These are phyloP conservation scores for Rhodotorula mucilaginosa DNA, from an alignment of 1,284 basidiomycete genomes.

Conservation along the genomic window DNA sequence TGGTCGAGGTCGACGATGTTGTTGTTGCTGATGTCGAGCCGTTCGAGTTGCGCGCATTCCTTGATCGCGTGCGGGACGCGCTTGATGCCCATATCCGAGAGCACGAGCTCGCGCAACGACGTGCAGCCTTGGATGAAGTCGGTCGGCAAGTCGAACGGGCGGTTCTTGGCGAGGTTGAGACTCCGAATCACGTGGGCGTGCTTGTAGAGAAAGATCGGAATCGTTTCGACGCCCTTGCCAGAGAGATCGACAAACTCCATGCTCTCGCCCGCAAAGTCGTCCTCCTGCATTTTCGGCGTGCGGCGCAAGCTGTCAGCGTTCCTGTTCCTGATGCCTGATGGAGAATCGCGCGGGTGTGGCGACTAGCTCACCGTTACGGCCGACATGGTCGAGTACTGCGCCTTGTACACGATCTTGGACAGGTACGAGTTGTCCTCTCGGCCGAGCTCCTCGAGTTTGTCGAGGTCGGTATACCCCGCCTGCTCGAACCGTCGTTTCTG, in stretches of 20 bases:
- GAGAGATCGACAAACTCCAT: slow-evolving; percentile 84
- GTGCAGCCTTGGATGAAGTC: slow-evolving; percentile 94
- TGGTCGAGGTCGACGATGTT: slow-evolving; percentile 86
- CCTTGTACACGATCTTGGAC: slow-evolving; percentile 70
- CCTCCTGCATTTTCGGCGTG: slow-evolving; percentile 50
- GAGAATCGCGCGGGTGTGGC: no score
- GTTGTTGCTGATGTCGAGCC: slow-evolving; percentile 90
- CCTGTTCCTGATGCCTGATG: no score
- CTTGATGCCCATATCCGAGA: slow-evolving; percentile 94
- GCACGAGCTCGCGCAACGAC: slow-evolving; percentile 75
- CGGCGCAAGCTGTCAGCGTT: background rate
- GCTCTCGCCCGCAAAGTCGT: slow-evolving; percentile 69
- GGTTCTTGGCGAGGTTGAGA: slow-evolving; percentile 89
- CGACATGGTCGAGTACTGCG: slow-evolving; percentile 46
- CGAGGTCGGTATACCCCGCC: slow-evolving; percentile 80
- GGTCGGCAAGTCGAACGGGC: slow-evolving; percentile 91
- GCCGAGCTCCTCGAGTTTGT: slow-evolving; percentile 76
- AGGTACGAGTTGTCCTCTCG: slow-evolving; percentile 81
- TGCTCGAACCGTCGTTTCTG: slow-evolving; percentile 81
- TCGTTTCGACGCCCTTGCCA: slow-evolving; percentile 77
- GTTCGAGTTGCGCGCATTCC: slow-evolving; percentile 69
- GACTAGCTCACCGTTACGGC: slow-evolving; percentile 9
- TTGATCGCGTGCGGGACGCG: slow-evolving; percentile 82
- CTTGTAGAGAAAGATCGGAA: slow-evolving; percentile 84
- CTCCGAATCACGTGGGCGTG: slow-evolving; percentile 82